A percentile compares a stretch with the other conserved stretches of the same genome.
Conservation (phyloP, 768 basidiomycete genomes). For the Agaricus sinodeliciosus region DNA sequence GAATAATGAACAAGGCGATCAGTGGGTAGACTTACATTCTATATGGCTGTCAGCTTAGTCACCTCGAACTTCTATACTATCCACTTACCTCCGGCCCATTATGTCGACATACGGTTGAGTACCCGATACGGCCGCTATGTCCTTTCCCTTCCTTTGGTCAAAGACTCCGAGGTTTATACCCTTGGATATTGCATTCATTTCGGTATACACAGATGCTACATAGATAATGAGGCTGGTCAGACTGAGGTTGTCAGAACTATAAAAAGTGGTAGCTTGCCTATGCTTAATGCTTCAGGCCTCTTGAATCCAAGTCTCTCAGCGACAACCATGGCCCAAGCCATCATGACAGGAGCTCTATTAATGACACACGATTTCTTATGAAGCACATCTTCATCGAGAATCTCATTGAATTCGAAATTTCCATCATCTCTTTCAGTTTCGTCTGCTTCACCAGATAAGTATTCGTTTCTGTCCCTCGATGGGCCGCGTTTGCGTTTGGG, state of each 20-base stretch:
- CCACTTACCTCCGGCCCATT: constrained; percentile 48
- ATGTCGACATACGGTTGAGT: constrained; percentile 83
- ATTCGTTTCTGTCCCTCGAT: constrained; percentile 44
- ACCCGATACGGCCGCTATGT: constrained; percentile 49
- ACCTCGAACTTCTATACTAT: neutral
- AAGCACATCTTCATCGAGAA: constrained; percentile 62
- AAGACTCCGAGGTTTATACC: constrained; percentile 81
- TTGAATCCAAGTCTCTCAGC: constrained; percentile 84
- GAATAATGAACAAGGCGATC: neutral
- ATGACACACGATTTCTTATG: constrained; percentile 55
- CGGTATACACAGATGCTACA: constrained; percentile 86
- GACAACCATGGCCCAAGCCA: constrained; percentile 85
- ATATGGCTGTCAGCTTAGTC: neutral
- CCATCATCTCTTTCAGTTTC: constrained; percentile 47
- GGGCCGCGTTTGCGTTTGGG: constrained; percentile 52
- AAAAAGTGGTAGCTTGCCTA: constrained; percentile 45
- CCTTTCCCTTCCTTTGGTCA: constrained; percentile 44
- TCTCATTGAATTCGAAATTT: constrained; percentile 65
- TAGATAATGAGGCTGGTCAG: neutral
- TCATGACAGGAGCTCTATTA: constrained; percentile 94
- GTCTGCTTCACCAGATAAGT: constrained; percentile 42
- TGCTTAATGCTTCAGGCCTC: constrained; percentile 84
- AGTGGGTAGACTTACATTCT: constrained; percentile 17
- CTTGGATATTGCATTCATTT: constrained; percentile 84
- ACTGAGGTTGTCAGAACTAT: neutral